Conservation (phyloP, 371 early-diverging fungal species). For the Rhizopus arrhizus region DNA sequence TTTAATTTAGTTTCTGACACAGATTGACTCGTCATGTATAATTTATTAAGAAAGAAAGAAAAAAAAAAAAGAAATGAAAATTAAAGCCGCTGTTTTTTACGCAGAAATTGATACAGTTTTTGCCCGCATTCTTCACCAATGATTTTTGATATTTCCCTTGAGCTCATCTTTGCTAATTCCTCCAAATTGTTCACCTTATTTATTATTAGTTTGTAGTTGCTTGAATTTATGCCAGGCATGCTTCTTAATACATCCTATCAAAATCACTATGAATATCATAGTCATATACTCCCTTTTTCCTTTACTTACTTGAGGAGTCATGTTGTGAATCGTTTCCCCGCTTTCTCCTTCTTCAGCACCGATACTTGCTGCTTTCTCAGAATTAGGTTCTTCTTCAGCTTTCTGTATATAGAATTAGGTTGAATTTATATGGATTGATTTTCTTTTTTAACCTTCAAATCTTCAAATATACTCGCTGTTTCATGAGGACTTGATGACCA, state of each 20-base stretch:
- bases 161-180: constrained; percentile 57
- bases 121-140: constrained; percentile 61
- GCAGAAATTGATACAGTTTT: constrained; percentile 61
- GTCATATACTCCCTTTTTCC: constrained; percentile 12
- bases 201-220: constrained; percentile 79
- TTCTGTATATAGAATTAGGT: constrained; percentile 45
- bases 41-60: neutral
- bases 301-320: constrained; percentile 65
- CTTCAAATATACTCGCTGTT: constrained; percentile 86
- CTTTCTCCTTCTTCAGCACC: constrained; percentile 73
- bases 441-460: constrained; percentile 72
- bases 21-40: neutral
- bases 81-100: constrained; percentile 21
- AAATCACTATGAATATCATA: neutral
- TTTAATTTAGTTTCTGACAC: constrained; percentile 73
- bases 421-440: neutral
- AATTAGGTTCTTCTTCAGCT: constrained; percentile 74
- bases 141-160: constrained; percentile 47
- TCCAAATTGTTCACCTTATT: constrained; percentile 61
- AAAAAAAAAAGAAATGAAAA: neutral
- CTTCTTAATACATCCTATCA: constrained; percentile 74
- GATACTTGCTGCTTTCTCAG: constrained; percentile 65
- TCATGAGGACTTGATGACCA: constrained; percentile 91
- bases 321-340: constrained; percentile 65
- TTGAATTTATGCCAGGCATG: constrained; percentile 81